These are phyloP conservation scores for Metschnikowia picachoensis DNA, from an alignment of 805 yeast genomes.

Conservation along the genomic window DNA sequence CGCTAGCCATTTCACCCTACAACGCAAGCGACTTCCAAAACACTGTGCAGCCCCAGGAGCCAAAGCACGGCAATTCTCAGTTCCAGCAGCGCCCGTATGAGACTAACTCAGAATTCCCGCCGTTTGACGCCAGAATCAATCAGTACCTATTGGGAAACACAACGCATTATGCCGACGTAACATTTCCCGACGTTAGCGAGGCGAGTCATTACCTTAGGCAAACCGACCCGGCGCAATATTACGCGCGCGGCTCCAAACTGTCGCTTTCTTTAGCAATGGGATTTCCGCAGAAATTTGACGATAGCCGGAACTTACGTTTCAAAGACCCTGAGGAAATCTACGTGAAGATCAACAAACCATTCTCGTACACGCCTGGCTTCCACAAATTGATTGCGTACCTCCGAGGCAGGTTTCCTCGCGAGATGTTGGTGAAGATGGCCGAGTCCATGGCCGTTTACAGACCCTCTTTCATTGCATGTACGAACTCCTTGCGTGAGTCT, in stretches of 20 bases:
- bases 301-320: slow-evolving; percentile 19
- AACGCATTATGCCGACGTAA: slow-evolving; percentile 35
- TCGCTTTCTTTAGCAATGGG: slow-evolving; percentile 47
- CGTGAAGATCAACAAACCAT: slow-evolving; percentile 69
- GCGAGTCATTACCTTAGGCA: slow-evolving; percentile 38
- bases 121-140: slow-evolving; percentile 56
- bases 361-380: slow-evolving; percentile 86
- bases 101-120: slow-evolving; percentile 25
- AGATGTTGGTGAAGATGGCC: slow-evolving; percentile 75
- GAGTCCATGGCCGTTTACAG: slow-evolving; percentile 85
- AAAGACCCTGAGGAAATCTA: slow-evolving; percentile 78
- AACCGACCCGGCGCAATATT: slow-evolving; percentile 40
- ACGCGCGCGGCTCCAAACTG: slow-evolving; percentile 38
- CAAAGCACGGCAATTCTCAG: not conserved
- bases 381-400: slow-evolving; percentile 76
- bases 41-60: not conserved
- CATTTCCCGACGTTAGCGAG: slow-evolving; percentile 59
- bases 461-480: slow-evolving; percentile 90
- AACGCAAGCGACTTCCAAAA: not conserved
- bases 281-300: slow-evolving; percentile 16
- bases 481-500: slow-evolving; percentile 81
- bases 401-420: slow-evolving; percentile 62
- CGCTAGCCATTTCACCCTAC: not conserved
- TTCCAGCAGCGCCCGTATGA: not conserved
- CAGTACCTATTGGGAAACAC: slow-evolving; percentile 63